Evolutionary conservation across 1,284 basidiomycete genomes (phyloP), one percentile per base, ranked within the genome.

Genomic region (Melanopsichium pennsylvanicum): DNA sequence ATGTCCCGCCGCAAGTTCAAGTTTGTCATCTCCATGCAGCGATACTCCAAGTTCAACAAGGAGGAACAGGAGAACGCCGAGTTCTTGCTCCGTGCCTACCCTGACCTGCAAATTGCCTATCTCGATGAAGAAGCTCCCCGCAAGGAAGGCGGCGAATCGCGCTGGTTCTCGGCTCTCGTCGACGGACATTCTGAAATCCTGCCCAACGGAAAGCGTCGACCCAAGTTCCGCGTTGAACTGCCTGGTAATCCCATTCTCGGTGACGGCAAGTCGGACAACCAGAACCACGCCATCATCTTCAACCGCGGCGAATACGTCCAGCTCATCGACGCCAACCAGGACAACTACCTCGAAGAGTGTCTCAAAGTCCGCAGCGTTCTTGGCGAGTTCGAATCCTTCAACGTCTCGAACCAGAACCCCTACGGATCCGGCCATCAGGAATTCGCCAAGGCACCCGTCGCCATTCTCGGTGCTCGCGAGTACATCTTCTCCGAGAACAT

Each of bases 401-500:
- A 88, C 47, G 87, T 92, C 9, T 90, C 92, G 10, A 88, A 85
- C 68, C 88, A 91, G 84, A 93, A 90, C 74, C 95, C 95, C 11
- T 98, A 98, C 82, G 90, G 91, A 18, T 91, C 95, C 29, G 80
- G 79, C 32, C 75, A 81, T 39, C 60, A 75, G 45, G 78, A 75
- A 75, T 93, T 94, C 85, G 87, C 87, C 81, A 88, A 88, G 74
- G 83, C 90, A 43, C 95, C 95, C 15, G 92, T 98, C 29, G 96
- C 96, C 16, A 98, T 98, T 76, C 90, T 99, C 64, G 95, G 96
- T 83, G 93, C 95, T 18, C 89, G 96, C 83, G 96, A 99, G 85
- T 99, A 98, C 84, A 97, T 98, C 82, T 98, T 98, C 85, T 98
- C 96, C 44, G 96, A 99, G 85, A 97, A 97, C 83, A 98, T 98